These are phyloP conservation scores for Paracorniculantispora psalliotae DNA, from an alignment of 2,329 filamentous ascomycete genomes.

Conservation along the genomic window DNA sequence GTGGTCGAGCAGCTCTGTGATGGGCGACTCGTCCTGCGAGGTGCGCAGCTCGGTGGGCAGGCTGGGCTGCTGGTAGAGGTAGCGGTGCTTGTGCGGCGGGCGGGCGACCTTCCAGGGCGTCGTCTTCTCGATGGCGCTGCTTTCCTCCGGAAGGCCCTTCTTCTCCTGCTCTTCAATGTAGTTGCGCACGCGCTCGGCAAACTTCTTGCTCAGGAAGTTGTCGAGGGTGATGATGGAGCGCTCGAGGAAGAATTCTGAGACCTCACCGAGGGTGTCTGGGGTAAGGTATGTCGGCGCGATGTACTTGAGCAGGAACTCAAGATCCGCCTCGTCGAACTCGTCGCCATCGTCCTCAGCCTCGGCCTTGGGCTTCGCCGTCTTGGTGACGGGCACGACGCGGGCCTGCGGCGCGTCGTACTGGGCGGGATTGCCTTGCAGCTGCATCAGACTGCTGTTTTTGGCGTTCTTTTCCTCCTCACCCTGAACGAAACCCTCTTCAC, in stretches of 20 bases:
- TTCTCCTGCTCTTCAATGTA: slow-evolving; percentile 66
- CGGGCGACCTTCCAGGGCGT: slow-evolving; percentile 69
- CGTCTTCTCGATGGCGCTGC: slow-evolving; percentile 52
- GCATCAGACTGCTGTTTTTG: slow-evolving; percentile 84
- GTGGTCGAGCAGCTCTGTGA: slow-evolving; percentile 74
- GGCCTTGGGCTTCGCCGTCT: slow-evolving; percentile 30
- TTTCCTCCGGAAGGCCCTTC: slow-evolving; percentile 39
- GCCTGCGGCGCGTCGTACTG: slow-evolving; percentile 78
- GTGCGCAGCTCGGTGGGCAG: slow-evolving; percentile 32
- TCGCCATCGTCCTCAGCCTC: not conserved
- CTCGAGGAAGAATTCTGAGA: slow-evolving; percentile 74
- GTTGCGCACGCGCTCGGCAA: slow-evolving; percentile 63
- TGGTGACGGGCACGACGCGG: slow-evolving; percentile 45
- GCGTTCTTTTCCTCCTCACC: slow-evolving; percentile 85
- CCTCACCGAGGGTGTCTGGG: slow-evolving; percentile 80
- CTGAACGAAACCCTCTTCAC: slow-evolving; percentile 85
- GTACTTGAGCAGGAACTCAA: slow-evolving; percentile 87
- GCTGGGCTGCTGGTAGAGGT: slow-evolving; percentile 67
- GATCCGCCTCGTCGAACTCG: slow-evolving; percentile 68
- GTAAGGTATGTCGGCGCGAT: slow-evolving; percentile 87
- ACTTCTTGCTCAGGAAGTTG: slow-evolving; percentile 72
- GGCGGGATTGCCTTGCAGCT: slow-evolving; percentile 86
- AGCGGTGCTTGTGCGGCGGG: slow-evolving; percentile 94
- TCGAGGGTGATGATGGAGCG: slow-evolving; percentile 80
- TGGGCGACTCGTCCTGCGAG: slow-evolving; percentile 46